Base-by-base conservation (phyloP, 768 basidiomycete species). In the Scleroderma bovista region DNA sequence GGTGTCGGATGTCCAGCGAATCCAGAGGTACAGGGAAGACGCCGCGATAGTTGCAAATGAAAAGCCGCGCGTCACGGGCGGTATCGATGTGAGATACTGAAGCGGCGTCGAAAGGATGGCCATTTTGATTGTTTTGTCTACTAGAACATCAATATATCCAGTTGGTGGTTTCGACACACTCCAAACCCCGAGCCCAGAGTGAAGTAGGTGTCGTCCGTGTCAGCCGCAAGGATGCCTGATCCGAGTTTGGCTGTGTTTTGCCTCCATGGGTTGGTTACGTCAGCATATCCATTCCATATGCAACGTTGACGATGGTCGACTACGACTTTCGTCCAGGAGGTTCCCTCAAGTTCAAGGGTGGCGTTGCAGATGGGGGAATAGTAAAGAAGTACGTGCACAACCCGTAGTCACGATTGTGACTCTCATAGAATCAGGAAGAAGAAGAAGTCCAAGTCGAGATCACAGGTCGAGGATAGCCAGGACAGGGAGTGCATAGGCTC, bases 311-410 rank as follows among this genome's bases (percentile, higher is more conserved):
- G n/a, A 91, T 91, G 86, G 83, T 85, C 50, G 88, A 88, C 68
- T 93, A 94, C 69, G 81, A 87, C 71, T 75, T 87, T 69, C 83
- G 83, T 65, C 84, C 88, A 48, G 87, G 89, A 43, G 91, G 92
- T 63, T 83, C 88, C 57, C 86, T 94, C 65, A 94, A 92, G 68
- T 77, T 94, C 62, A 94, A 93, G 72, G 81, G 87, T n/a, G 82
- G 79, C 32, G 84, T 85, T 31, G 73, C 74, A 23, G 89, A 88
- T 56, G 89, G 87, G 50, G 86, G 88, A 3, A 76, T 86, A 50
- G 81, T 83, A 41, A 93, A 93, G 69, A 93, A 92, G 91, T 90
- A 57, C 55, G 81, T 66, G 2, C 50, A 13, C 38, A 23, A 52
- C 19, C 34, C 54, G 8, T 34, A 17, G 13, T 29, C 13, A 41